These are phyloP conservation scores for Oryza nivara DNA, from an alignment of 176 grass and related monocot species.

Conservation along the genomic window DNA sequence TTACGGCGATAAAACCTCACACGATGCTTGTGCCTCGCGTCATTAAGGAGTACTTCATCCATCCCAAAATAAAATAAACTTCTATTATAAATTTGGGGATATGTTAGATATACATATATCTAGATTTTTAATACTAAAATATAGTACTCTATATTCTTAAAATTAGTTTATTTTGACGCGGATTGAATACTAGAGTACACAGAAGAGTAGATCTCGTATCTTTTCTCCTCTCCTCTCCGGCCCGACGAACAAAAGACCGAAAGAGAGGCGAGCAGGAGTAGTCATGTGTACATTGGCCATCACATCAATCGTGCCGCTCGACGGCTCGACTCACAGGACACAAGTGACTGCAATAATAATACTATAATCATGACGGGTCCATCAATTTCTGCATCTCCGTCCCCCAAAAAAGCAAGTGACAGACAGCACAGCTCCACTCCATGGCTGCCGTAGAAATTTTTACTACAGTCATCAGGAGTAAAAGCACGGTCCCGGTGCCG, in stretches of 20 bases:
- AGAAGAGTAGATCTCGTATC: background rate
- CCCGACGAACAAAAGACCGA: conserved; percentile 26
- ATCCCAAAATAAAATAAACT: too few species aligned
- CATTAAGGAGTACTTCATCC: background rate
- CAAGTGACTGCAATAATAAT: conserved; percentile 43
- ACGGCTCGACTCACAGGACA: background rate
- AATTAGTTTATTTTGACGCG: too few species aligned
- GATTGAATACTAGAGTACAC: too few species aligned
- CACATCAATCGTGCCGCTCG: conserved; percentile 34
- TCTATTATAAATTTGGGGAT: too few species aligned
- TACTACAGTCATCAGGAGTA: too few species aligned
- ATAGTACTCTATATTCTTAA: too few species aligned
- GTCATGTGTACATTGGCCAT: conserved; percentile 14
- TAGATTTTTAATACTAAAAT: too few species aligned
- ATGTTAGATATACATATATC: too few species aligned
- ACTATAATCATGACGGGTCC: conserved; percentile 34
- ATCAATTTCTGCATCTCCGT: background rate
- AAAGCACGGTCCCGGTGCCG: too few species aligned
- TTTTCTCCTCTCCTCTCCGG: background rate
- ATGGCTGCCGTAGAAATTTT: too few species aligned
- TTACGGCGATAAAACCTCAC: conserved; percentile 3
- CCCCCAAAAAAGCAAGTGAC: background rate
- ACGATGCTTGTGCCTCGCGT: conserved; percentile 5
- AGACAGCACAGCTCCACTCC: background rate
- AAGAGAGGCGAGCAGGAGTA: conserved; percentile 5